These are phyloP conservation scores for Opeltia flavorubescens DNA, from an alignment of 495 filamentous ascomycete genomes.

Conservation along the genomic window DNA sequence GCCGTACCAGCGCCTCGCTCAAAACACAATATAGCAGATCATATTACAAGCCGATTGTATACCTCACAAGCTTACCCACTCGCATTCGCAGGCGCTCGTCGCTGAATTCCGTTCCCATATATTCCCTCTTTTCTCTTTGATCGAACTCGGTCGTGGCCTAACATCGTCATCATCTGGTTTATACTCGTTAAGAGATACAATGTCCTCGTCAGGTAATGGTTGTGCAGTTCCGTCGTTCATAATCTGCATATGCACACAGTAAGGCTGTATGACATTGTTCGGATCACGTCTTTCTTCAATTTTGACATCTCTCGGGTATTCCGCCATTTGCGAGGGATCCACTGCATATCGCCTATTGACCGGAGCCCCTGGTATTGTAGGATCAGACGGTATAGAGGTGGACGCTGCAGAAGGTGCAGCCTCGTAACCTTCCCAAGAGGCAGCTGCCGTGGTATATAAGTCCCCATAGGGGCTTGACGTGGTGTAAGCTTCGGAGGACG, in stretches of 20 bases:
- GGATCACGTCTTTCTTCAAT: constrained; percentile 58
- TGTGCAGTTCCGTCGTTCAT: constrained; percentile 31
- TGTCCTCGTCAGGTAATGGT: constrained; percentile 25
- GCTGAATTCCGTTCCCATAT: not conserved
- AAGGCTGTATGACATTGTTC: constrained; percentile 29
- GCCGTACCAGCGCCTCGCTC: too few species aligned
- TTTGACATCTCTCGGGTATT: constrained; percentile 64
- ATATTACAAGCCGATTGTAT: too few species aligned
- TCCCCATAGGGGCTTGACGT: not conserved
- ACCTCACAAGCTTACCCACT: constrained; percentile 4
- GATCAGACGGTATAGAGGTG: constrained; percentile 1
- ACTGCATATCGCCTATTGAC: constrained; percentile 3
- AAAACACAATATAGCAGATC: too few species aligned
- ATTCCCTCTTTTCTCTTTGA: not conserved
- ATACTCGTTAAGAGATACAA: constrained; percentile 46
- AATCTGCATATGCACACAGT: constrained; percentile 63
- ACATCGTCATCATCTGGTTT: constrained; percentile 27
- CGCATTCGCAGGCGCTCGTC: constrained; percentile 3
- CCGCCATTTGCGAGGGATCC: constrained; percentile 1
- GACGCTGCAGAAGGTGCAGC: constrained; percentile 3
- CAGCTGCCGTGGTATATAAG: constrained; percentile 1
- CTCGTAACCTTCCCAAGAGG: too few species aligned
- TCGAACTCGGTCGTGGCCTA: not conserved
- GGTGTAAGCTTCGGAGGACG: constrained; percentile 1
- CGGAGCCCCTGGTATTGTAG: not conserved